Evolutionary conservation across 2,329 filamentous ascomycete genomes (phyloP), one percentile per base, ranked within the genome.

Genomic region (Ceratocystis cacaofunesta): DNA sequence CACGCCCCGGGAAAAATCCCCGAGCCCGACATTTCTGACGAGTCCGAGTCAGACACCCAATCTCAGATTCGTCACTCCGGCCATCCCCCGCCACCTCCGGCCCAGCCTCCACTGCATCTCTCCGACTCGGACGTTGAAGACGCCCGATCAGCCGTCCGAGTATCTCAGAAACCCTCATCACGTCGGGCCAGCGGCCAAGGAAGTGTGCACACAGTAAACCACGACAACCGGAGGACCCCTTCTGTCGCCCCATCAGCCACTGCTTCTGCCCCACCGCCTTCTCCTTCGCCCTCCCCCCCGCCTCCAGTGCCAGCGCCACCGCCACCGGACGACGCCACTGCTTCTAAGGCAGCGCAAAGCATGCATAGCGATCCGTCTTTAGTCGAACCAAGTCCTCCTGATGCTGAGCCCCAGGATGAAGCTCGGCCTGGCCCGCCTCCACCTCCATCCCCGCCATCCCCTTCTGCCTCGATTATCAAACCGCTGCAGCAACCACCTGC

Each of bases 101-200:
- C 61, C 15, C 57, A 22, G n/a, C 32, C 44, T 36, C 57, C 43
- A 30, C 22, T 55, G 61, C 58, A 19, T 57, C 50, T 52, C 46
- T 57, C 28, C 30, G 66, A 64, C 61, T 67, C 66, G 10, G 64
- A 64, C 19, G 32, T 67, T 25, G 66, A 67, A 30, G 66, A 67
- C n/a, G 66, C 66, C 25, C 66, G 66, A 3, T 67, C 66, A 5
- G 44, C 61, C 5, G 63, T 67, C 4, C 61, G 43, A 4, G 43
- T 61, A 5, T 25, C 63, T 17, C 55, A 64, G n/a, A 30, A 64
- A 12, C 57, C 62, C 4, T 63, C 65, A 17, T 64, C 65, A 19
- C 63, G 60, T 46, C 63, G 60, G 12, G 41, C 50, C 12, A 67
- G 65, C 28, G 55, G 22, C 32, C 62, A 44, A 25, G 65, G 50